Conservation (phyloP, 352 stramenopile genomes). For the Pythium folliculosum region DNA sequence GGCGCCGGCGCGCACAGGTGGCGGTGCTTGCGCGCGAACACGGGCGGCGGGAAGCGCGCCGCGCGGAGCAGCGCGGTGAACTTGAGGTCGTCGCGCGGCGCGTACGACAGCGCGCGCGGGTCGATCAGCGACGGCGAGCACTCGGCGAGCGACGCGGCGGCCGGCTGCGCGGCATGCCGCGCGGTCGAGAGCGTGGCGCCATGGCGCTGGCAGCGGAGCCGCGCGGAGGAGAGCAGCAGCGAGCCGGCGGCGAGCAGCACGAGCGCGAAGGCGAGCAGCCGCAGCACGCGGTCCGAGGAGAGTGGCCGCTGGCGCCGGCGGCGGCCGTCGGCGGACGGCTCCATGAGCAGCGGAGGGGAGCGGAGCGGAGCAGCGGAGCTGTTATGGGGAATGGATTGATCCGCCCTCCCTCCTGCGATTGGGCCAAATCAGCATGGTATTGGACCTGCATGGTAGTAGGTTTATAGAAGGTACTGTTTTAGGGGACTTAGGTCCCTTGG, state of each 20-base stretch:
- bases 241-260: slow-evolving; percentile 7
- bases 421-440: neutral
- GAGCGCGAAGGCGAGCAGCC: neutral
- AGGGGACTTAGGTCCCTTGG: too few species aligned
- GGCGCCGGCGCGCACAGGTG: slow-evolving; percentile 22
- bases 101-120: slow-evolving; percentile 8
- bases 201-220: slow-evolving; percentile 6
- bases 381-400: neutral
- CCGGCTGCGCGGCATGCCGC: neutral
- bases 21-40: slow-evolving; percentile 28
- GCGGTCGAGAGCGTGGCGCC: neutral
- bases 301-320: neutral
- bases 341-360: neutral
- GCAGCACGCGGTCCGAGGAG: slow-evolving; percentile 12
- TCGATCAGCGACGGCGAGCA: slow-evolving; percentile 19
- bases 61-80: slow-evolving; percentile 22
- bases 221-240: slow-evolving; percentile 14
- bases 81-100: neutral
- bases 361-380: neutral
- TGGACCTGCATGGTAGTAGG: neutral
- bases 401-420: neutral
- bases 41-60: slow-evolving; percentile 20
- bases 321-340: neutral
- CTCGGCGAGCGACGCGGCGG: neutral
- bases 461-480: neutral